A percentile compares a stretch with the other conserved stretches of the same genome.
These are phyloP conservation scores for Carallia brachiata DNA, from an alignment of 345 rosid genomes.

Conservation along the genomic window DNA sequence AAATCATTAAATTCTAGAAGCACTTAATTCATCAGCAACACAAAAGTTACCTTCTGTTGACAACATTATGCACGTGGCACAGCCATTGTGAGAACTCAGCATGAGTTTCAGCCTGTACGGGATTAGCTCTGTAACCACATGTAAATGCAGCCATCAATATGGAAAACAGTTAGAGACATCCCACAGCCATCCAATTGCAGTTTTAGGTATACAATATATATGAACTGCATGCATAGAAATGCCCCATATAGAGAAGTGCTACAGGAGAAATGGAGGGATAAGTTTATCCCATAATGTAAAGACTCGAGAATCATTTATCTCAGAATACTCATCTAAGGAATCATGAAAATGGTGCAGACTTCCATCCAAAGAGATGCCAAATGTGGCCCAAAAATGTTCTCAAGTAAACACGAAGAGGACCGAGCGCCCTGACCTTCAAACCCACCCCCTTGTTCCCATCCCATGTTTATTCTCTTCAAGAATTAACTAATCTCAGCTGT, in stretches of 20 bases:
- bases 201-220: not conserved
- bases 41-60: constrained; percentile 71
- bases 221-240: not conserved
- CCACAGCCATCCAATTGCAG: too few species aligned
- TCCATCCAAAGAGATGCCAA: not conserved
- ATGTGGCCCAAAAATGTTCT: too few species aligned
- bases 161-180: not conserved
- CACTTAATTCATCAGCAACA: not conserved
- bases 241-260: not conserved
- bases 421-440: too few species aligned
- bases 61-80: constrained; percentile 84
- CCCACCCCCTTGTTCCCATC: too few species aligned
- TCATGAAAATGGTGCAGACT: not conserved
- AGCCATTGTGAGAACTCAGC: constrained; percentile 88
- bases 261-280: not conserved
- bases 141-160: constrained; percentile 11
- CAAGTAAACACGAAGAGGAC: too few species aligned
- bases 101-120: constrained; percentile 75
- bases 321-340: not conserved
- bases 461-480: too few species aligned
- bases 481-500: not conserved
- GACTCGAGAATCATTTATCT: not conserved
- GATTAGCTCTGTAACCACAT: constrained; percentile 59
- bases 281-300: not conserved
- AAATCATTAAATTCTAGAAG: not conserved